phyloP scores from a whole-genome alignment of 1,284 basidiomycete species.

The Stygiomarasmius scandens region DNA sequence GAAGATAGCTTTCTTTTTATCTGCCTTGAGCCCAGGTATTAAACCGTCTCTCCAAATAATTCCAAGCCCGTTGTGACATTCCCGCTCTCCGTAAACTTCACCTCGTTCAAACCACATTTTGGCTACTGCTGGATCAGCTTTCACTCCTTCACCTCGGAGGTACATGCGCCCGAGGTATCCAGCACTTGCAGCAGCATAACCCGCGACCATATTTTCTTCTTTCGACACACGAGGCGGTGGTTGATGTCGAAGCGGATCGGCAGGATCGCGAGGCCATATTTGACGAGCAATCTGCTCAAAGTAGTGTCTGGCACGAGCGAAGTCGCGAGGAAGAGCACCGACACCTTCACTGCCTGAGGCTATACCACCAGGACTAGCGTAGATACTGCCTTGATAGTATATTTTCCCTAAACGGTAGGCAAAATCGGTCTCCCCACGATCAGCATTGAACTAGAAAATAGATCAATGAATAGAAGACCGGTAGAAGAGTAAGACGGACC shows the following conservation, averaged over 20 bases:
- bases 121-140: slow-evolving; percentile 75
- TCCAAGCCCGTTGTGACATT: slow-evolving; percentile 88
- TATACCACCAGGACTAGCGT: slow-evolving; percentile 71
- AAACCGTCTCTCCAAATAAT: slow-evolving; percentile 92
- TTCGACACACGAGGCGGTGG: slow-evolving; percentile 41
- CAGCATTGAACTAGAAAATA: slow-evolving; percentile 81
- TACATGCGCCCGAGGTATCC: slow-evolving; percentile 93
- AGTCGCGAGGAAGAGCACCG: slow-evolving; percentile 78
- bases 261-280: slow-evolving; percentile 80
- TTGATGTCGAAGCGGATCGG: slow-evolving; percentile 50
- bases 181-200: slow-evolving; percentile 78
- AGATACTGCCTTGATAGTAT: slow-evolving; percentile 93
- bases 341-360: slow-evolving; percentile 87
- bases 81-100: slow-evolving; percentile 79
- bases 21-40: slow-evolving; percentile 58
- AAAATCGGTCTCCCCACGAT: slow-evolving; percentile 84
- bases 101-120: slow-evolving; percentile 96
- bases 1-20: slow-evolving; percentile 67
- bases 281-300: slow-evolving; percentile 81
- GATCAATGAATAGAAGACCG: not conserved
- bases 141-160: slow-evolving; percentile 90
- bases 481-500: slow-evolving; percentile 43
- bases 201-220: slow-evolving; percentile 59
- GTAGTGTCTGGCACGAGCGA: slow-evolving; percentile 74
- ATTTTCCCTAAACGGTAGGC: slow-evolving; percentile 88